Evolutionary conservation across 2,329 filamentous ascomycete species (phyloP).

Genomic region (Penicillium sp.): DNA sequence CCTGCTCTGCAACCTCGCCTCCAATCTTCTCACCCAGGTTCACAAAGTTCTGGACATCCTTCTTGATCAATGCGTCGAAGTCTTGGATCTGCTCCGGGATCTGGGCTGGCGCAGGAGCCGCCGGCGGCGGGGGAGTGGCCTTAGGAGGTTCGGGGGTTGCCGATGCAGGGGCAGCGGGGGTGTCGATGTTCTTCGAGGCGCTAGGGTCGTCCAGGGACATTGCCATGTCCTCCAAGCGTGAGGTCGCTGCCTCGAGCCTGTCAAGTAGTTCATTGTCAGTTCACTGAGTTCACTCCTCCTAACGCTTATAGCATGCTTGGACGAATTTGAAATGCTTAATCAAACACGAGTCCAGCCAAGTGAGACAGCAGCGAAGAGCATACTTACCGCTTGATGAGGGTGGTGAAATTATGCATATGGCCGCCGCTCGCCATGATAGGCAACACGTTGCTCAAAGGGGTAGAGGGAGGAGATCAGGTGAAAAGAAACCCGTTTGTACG

Average conservation of each 20-base stretch:
- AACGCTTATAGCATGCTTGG: background rate
- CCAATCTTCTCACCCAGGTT: constrained; percentile 73
- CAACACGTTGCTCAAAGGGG: constrained; percentile 21
- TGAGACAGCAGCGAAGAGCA: background rate
- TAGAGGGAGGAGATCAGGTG: background rate
- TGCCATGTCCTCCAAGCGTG: constrained; percentile 92
- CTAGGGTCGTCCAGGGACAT: constrained; percentile 58
- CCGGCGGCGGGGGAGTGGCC: constrained; percentile 39
- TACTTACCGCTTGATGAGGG: constrained; percentile 91
- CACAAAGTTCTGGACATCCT: constrained; percentile 71
- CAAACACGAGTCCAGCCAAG: background rate
- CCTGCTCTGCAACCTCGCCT: constrained; percentile 73
- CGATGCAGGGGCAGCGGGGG: constrained; percentile 22
- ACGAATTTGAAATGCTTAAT: background rate
- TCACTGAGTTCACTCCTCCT: constrained; percentile 22
- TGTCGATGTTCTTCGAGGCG: constrained; percentile 33
- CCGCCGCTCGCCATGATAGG: constrained; percentile 59
- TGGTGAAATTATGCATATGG: constrained; percentile 95
- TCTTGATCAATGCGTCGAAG: constrained; percentile 73
- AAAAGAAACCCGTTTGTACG: background rate
- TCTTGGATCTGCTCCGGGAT: constrained; percentile 77
- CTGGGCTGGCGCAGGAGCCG: constrained; percentile 51
- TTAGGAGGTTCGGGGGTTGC: constrained; percentile 25
- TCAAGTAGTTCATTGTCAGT: constrained; percentile 45
- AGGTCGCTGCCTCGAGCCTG: constrained; percentile 96